Evolutionary conservation across 2,329 filamentous ascomycete species (phyloP), one percentile per base, ranked within the genome.

Genomic region (Clathrospora elynae): DNA sequence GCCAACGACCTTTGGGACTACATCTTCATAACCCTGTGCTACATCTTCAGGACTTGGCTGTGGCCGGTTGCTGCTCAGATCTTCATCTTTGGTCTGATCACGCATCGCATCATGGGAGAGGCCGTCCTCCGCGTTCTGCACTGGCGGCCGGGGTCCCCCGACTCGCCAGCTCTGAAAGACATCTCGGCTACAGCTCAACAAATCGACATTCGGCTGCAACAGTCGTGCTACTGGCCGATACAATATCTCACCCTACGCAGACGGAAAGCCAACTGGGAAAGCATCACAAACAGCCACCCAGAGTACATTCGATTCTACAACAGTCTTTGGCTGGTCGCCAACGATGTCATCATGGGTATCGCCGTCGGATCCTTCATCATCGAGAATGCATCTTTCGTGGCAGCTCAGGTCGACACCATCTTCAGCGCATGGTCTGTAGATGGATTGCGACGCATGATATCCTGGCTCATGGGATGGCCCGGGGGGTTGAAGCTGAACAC

Each of bases 231-330:
- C 70, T 97, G 92, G 91, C 95, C 93, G 2, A 90, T 95, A 71
- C 92, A 99, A 68, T 96, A 97, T 66, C 80, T 92, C 29, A 97
- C 90, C 11, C 72, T 99, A 32, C 86, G 91, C n/a, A 85, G 88
- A 63, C 81, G 91, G 25, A 95, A 95, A 65, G 84, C 86, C 51
- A 90, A 95, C 59, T 97, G 93, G 92, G 88, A 90, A 45, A 97
- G 92, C 67, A 87, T 97, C 41, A 96, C 91, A 0, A 93, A 87
- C 33, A 96, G 87, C 59, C 92, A 99, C 69, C 90, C 92, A 1
- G 93, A 99, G 69, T 99, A 99, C 68, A 99, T 99, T 55, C 87
- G 93, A 11, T 99, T 99, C 72, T 99, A 97, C 74, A 99, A 99
- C 70, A 96, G 90, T 62, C 76, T 99, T 4, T 99, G 93, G 93